Conservation (phyloP, 225 moss, liverwort and hornwort species). For the Pleurozium schreberi region DNA sequence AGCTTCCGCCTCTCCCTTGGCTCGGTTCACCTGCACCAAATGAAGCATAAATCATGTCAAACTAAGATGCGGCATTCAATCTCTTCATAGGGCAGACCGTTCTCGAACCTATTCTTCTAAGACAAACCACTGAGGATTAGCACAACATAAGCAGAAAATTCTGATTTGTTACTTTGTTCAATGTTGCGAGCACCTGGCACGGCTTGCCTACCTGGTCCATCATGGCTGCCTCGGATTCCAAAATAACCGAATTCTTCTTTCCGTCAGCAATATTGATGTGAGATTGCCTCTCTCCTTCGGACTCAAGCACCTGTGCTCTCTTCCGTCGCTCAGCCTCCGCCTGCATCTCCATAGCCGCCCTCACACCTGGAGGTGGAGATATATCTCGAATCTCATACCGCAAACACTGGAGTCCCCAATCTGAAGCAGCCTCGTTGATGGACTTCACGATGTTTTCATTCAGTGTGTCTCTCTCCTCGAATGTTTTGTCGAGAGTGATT, state of each 20-base stretch:
- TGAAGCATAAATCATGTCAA: neutral
- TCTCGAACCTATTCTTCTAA: neutral
- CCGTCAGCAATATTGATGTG: conserved; percentile 98
- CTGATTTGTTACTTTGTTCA: neutral
- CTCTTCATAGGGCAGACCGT: neutral
- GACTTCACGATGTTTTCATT: conserved; percentile 96
- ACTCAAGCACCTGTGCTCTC: conserved; percentile 97
- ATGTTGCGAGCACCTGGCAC: neutral
- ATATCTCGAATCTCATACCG: conserved; percentile 98
- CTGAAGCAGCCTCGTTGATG: conserved; percentile 87
- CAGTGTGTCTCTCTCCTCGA: conserved; percentile 91
- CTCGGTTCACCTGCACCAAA: conserved; percentile 60
- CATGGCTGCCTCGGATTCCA: conserved; percentile 99
- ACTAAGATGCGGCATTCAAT: neutral
- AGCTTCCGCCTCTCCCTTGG: conserved; percentile 96
- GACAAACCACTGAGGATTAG: neutral
- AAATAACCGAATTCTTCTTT: conserved; percentile 94
- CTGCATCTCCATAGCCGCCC: conserved; percentile 99
- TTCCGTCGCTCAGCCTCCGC: conserved; percentile 97
- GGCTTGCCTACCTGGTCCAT: conserved; percentile 73
- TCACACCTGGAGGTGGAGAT: conserved; percentile 90
- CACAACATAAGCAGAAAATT: neutral
- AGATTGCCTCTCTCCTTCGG: conserved; percentile 96
- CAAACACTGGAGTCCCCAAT: conserved; percentile 96
- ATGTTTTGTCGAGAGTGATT: conserved; percentile 95